Conservation (phyloP, 345 rosid species). For the Heritiera fomes region DNA sequence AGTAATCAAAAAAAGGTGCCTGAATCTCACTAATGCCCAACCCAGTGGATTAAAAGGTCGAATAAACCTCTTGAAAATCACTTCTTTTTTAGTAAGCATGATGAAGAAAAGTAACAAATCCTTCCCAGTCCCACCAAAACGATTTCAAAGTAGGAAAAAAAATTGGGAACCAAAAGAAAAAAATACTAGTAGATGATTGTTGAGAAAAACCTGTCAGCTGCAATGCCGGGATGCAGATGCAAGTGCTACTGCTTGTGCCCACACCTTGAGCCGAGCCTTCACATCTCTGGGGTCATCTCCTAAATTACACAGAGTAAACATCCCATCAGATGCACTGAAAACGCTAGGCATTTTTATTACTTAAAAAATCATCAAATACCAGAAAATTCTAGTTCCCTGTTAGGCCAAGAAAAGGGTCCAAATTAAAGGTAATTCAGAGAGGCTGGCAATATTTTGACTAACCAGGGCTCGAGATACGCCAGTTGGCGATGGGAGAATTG, state of each 20-base stretch:
- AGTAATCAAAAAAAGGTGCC: neutral
- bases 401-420: neutral
- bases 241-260: conserved; percentile 96
- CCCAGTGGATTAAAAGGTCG: conserved; percentile 1
- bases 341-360: neutral
- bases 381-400: neutral
- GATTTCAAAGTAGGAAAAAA: neutral
- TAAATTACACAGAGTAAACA: conserved; percentile 22
- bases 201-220: conserved; percentile 18
- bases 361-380: neutral
- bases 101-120: conserved; percentile 16
- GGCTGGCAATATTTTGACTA: conserved; percentile 10
- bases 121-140: conserved; percentile 3
- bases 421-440: neutral
- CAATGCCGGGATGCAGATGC: conserved; percentile 54
- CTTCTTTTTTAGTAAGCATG: conserved; percentile 5
- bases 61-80: neutral
- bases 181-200: neutral
- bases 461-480: conserved; percentile 97
- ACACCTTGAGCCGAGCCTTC: conserved; percentile 88
- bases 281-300: conserved; percentile 95
- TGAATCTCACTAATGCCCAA: neutral
- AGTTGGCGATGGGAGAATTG: conserved; percentile 75
- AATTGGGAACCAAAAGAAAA: neutral
- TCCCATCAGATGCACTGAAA: neutral